phyloP scores from a whole-genome alignment of 2,329 filamentous ascomycete genomes.

The Zymoseptoria brevis region DNA sequence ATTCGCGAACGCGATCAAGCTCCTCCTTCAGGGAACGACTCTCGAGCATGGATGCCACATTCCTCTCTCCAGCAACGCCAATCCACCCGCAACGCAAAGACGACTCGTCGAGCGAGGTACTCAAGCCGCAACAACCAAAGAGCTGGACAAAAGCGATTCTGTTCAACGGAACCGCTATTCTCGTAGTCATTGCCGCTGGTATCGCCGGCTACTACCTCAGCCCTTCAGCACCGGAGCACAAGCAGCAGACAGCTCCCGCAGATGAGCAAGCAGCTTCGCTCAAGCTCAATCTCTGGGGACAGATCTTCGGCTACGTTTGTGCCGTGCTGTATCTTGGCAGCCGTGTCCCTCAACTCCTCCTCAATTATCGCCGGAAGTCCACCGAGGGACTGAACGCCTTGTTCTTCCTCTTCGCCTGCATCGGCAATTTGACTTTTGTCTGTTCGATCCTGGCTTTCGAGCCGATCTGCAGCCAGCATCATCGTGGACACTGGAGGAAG shows the following conservation, averaged over 20 bases:
- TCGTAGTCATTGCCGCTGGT: constrained; percentile 78
- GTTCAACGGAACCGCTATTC: constrained; percentile 67
- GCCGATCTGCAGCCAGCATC: constrained; percentile 51
- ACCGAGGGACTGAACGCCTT: constrained; percentile 89
- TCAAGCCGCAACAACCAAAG: constrained; percentile 34
- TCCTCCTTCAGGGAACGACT: constrained; percentile 42
- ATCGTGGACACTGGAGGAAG: constrained; percentile 27
- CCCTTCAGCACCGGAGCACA: constrained; percentile 32
- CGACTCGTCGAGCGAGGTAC: constrained; percentile 21
- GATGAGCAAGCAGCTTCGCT: constrained; percentile 44
- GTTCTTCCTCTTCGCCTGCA: constrained; percentile 93
- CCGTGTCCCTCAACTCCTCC: constrained; percentile 77
- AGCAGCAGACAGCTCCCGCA: constrained; percentile 19
- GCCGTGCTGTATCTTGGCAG: constrained; percentile 82
- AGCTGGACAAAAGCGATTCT: constrained; percentile 45
- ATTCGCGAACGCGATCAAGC: constrained; percentile 20
- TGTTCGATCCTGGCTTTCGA: constrained; percentile 86
- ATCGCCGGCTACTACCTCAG: constrained; percentile 79
- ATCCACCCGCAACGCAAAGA: constrained; percentile 50
- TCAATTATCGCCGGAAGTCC: constrained; percentile 87
- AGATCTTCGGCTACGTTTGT: constrained; percentile 90
- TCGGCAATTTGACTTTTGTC: constrained; percentile 91
- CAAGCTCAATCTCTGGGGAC: constrained; percentile 67
- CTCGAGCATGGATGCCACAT: constrained; percentile 53
- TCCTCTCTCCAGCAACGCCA: constrained; percentile 76